phyloP scores from a whole-genome alignment of 2,329 filamentous ascomycete genomes.

The Fusarium sp. region DNA sequence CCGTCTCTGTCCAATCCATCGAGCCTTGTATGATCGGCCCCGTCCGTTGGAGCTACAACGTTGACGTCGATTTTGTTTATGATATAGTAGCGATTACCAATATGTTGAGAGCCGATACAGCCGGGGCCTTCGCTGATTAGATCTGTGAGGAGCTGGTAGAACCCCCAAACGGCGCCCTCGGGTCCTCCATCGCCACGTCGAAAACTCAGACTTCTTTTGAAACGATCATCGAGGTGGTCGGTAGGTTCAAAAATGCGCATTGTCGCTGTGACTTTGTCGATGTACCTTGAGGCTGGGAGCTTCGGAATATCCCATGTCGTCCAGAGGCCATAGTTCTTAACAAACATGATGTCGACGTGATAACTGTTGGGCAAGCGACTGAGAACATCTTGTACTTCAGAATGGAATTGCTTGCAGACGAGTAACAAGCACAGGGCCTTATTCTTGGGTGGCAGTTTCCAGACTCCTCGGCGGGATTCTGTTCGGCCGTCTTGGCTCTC shows the following conservation, averaged over 20 bases:
- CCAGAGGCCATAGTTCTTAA: slow-evolving; percentile 16
- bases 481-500: slow-evolving; percentile 2
- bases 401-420: background rate
- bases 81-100: background rate
- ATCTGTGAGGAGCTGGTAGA: background rate
- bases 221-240: background rate
- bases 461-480: background rate
- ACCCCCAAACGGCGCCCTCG: background rate
- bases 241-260: slow-evolving; percentile 24
- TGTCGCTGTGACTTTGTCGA: background rate
- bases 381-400: background rate
- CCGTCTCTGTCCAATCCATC: too few species aligned
- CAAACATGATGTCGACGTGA: slow-evolving; percentile 26
- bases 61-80: slow-evolving; percentile 13
- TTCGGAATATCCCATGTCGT: slow-evolving; percentile 5
- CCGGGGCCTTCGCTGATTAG: slow-evolving; percentile 2
- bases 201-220: background rate
- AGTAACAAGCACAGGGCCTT: background rate
- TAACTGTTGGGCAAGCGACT: background rate
- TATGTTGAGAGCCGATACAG: background rate
- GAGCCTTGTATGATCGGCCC: background rate
- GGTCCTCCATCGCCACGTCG: background rate
- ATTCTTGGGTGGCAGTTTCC: background rate
- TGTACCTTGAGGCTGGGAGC: background rate
- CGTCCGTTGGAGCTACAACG: slow-evolving; percentile 10